Conservation (phyloP, 2,329 filamentous ascomycete genomes). For the Xylogone sp. region DNA sequence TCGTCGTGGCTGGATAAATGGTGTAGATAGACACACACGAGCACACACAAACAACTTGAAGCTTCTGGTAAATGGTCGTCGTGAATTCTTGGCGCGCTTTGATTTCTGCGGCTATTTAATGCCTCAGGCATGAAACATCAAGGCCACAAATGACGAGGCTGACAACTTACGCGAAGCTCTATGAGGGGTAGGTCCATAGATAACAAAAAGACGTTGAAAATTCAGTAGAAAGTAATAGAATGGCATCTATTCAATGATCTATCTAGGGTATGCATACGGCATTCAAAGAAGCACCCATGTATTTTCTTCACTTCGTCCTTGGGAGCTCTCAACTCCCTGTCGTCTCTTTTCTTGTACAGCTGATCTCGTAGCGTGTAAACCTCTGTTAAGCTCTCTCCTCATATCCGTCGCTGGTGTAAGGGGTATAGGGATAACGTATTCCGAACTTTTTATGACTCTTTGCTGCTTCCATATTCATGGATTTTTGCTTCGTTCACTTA, state of each 20-base stretch:
- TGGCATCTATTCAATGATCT: not conserved
- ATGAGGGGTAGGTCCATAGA: not conserved
- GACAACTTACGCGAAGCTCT: not conserved
- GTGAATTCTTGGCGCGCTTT: not conserved
- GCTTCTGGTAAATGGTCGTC: not conserved
- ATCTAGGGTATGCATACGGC: not conserved
- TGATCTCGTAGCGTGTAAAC: not conserved
- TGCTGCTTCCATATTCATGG: too few relatives aligned
- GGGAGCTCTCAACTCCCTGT: not conserved
- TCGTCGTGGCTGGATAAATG: not conserved
- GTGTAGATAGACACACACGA: not conserved
- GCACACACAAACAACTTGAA: not conserved
- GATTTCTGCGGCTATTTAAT: not conserved
- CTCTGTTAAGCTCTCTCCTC: not conserved
- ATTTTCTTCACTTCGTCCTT: not conserved
- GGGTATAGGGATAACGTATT: not conserved
- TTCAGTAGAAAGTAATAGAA: too few relatives aligned
- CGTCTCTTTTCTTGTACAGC: too few relatives aligned
- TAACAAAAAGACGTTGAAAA: not conserved
- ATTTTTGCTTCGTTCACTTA: constrained; percentile 32
- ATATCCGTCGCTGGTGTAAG: not conserved
- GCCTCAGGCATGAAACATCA: not conserved
- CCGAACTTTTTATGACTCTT: too few relatives aligned
- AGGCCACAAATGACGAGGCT: not conserved
- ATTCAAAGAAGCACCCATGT: not conserved